phyloP scores from a whole-genome alignment of 140 eudicot species.

The Ambrosia hybrid region DNA sequence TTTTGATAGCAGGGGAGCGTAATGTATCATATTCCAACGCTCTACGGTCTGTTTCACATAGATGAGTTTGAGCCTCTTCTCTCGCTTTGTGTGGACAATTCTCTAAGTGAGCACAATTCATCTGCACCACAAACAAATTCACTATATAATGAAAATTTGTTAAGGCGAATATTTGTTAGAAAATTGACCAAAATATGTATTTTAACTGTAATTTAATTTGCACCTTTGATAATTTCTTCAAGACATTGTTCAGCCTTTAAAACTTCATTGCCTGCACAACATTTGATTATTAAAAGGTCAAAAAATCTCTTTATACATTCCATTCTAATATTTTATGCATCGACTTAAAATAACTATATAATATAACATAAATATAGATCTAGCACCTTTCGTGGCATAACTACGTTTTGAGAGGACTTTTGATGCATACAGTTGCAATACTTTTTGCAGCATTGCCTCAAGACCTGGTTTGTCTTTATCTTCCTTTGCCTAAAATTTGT shows the following conservation, averaged over 20 bases:
- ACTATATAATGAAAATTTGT: too few relatives aligned
- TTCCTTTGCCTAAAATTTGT: conserved; percentile 75
- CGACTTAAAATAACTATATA: neutral
- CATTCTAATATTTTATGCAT: neutral
- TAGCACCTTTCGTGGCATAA: conserved; percentile 87
- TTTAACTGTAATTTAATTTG: neutral
- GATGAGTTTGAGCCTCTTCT: too few relatives aligned
- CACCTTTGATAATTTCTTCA: conserved; percentile 88
- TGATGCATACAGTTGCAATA: conserved; percentile 87
- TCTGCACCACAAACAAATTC: too few relatives aligned
- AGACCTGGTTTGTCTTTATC: conserved; percentile 98
- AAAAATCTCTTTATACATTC: neutral
- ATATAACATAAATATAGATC: neutral
- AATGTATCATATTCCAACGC: too few relatives aligned
- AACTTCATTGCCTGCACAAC: conserved; percentile 64
- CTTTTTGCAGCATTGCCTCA: conserved; percentile 96
- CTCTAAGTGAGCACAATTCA: too few relatives aligned
- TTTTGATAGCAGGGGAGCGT: too few relatives aligned
- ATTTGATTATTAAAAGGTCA: neutral
- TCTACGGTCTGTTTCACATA: too few relatives aligned
- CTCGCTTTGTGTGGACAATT: too few relatives aligned
- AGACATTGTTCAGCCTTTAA: conserved; percentile 78
- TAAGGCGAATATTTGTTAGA: neutral
- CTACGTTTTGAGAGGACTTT: conserved; percentile 88
- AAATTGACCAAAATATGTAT: neutral